A percentile compares a stretch with the other conserved stretches of the same genome.
phyloP scores from a whole-genome alignment of 2,329 filamentous ascomycete species.

The Paecilomyces niveus region DNA sequence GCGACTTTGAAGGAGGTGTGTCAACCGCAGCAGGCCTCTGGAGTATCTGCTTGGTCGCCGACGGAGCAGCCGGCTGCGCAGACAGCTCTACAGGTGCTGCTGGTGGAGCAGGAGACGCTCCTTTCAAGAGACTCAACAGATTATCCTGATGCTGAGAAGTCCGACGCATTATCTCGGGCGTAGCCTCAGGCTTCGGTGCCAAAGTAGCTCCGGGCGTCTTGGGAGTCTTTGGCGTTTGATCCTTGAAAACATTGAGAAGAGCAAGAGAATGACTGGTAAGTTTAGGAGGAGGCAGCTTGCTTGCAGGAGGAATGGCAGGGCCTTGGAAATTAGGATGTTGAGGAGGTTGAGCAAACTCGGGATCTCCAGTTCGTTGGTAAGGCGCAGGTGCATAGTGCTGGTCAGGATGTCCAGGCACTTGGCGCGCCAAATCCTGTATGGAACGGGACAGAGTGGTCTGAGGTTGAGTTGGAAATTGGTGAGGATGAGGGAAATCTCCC shows the following conservation, averaged over 20 bases:
- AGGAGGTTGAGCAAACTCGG: conserved; percentile 34
- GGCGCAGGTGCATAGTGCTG: conserved; percentile 29
- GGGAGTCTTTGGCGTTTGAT: conserved; percentile 19
- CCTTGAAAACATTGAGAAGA: conserved; percentile 54
- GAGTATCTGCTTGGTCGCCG: conserved; percentile 22
- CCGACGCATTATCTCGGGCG: conserved; percentile 11
- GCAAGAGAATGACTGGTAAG: conserved; percentile 51
- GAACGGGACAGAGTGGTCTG: conserved; percentile 13
- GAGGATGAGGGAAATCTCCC: conserved; percentile 6
- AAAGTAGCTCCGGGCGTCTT: conserved; percentile 12
- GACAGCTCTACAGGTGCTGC: conserved; percentile 37
- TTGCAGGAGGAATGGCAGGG: conserved; percentile 49
- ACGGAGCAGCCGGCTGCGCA: conserved; percentile 33
- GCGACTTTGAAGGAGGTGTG: conserved; percentile 10
- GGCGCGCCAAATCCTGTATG: conserved; percentile 5
- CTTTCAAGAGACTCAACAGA: conserved; percentile 28
- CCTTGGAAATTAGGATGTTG: conserved; percentile 29
- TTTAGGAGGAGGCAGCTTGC: conserved; percentile 50
- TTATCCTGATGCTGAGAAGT: conserved; percentile 32
- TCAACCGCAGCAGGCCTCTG: conserved; percentile 17
- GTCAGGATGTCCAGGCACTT: conserved; percentile 3
- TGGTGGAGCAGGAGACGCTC: conserved; percentile 10
- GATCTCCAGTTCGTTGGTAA: conserved; percentile 42
- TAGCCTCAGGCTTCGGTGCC: conserved; percentile 9
- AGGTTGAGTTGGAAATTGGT: conserved; percentile 15